Base-by-base conservation (phyloP, 495 filamentous ascomycete species). In the Tuber melanosporum region DNA sequence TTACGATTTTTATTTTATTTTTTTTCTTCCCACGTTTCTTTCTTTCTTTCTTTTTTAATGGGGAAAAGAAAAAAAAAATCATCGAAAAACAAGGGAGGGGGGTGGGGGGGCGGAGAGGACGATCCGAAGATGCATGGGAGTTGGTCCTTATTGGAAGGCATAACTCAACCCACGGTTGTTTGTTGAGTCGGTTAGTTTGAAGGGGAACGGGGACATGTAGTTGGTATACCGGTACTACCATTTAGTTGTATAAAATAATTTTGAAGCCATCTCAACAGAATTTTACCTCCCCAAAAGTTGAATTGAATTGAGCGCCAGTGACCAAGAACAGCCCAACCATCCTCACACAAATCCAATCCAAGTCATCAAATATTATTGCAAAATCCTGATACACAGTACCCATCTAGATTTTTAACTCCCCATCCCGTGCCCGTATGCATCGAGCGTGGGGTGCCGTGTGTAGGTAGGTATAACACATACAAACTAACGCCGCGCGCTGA, bases 111-210 rank as follows among this genome's bases (percentile, higher is more conserved):
- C 3, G n/a, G n/a, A 14, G 3, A 32, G n/a, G 57, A 26, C 57
- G 57, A 66, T 32, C 57, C 32, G 26, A n/a, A n/a, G 57, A 66
- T 66, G 57, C 57, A 66, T 32, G 26, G 26, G 57, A 32, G 57
- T 17, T 32, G 57, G 57, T 66, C 14, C 57, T 66, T 66, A 66
- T 66, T 66, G 26, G 57, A 66, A 66, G 57, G 57, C 57, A 66
- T 66, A 32, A 66, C 57, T 32, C 32, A 66, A 66, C 57, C 26
- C 22, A 32, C n/a, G 10, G 2, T 32, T 3, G 14, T 66, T 66
- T 6, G 52, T 26, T 57, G 52, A 57, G n/a, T 14, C 3, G n/a
- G 47, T 26, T 57, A 8, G 52, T 26, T 57, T 57, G 12, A 32
- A 32, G 57, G 57, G n/a, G 12, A 49, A 22, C 2, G 14, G 26